phyloP scores from a whole-genome alignment of 1,284 basidiomycete species.

The Sporisorium graminicola region DNA sequence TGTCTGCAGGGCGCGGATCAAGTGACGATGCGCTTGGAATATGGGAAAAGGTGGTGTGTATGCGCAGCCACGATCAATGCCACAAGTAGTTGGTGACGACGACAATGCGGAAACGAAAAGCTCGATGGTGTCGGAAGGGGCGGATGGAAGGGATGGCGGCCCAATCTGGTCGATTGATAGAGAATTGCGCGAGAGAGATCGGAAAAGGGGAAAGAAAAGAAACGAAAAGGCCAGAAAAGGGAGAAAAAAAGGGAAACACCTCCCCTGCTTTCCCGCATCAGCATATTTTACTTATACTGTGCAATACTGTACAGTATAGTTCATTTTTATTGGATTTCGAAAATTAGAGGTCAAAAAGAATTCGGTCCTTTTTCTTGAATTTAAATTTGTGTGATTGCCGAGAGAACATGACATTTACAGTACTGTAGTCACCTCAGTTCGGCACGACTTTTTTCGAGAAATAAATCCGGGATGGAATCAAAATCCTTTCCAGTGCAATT shows the following conservation, averaged over 20 bases:
- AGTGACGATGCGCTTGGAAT: background rate
- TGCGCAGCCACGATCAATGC: background rate
- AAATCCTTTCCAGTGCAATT: background rate
- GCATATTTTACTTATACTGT: background rate
- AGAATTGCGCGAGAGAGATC: background rate
- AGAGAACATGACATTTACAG: too few species aligned
- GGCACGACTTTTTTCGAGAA: slow-evolving; percentile 3
- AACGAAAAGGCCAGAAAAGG: slow-evolving; percentile 7
- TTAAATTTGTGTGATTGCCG: background rate
- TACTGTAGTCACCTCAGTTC: too few species aligned
- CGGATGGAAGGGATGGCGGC: slow-evolving; percentile 13
- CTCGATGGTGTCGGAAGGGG: slow-evolving; percentile 24
- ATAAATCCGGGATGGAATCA: slow-evolving; percentile 3
- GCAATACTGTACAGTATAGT: too few species aligned
- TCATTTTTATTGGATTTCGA: background rate
- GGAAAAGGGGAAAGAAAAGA: background rate
- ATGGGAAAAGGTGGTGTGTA: background rate
- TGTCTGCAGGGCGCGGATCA: background rate
- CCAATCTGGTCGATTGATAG: background rate
- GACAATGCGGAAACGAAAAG: slow-evolving; percentile 2
- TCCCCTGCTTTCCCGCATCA: background rate
- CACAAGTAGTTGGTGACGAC: background rate
- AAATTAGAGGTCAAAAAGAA: slow-evolving; percentile 4
- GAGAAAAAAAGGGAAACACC: background rate
- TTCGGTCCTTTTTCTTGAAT: background rate